phyloP scores from a whole-genome alignment of 352 stramenopile species.

The Elongisporangium anandrum region DNA sequence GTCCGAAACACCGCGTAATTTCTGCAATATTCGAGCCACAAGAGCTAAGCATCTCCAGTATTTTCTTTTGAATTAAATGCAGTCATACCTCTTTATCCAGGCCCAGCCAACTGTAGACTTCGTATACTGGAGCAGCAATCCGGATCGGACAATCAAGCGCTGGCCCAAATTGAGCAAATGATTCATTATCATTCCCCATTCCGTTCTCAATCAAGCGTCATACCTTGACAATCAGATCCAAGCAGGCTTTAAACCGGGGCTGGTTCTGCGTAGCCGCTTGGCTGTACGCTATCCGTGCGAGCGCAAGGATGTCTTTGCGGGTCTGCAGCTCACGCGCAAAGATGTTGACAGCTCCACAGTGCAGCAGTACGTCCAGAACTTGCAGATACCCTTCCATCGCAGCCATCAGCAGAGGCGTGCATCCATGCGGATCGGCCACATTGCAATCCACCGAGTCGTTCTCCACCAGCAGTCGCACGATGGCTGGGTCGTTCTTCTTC shows the following conservation, averaged over 20 bases:
- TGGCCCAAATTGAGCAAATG: not conserved
- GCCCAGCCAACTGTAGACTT: not conserved
- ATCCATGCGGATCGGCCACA: conserved; percentile 47
- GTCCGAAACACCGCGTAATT: not conserved
- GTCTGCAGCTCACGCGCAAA: not conserved
- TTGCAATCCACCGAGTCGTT: conserved; percentile 33
- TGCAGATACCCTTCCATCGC: not conserved
- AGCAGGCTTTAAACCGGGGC: not conserved
- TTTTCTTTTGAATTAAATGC: not conserved
- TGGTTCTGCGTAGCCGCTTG: not conserved
- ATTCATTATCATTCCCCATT: no score
- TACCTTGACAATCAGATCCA: not conserved
- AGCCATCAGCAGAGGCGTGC: conserved; percentile 38
- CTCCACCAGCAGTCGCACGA: not conserved
- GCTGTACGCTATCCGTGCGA: not conserved
- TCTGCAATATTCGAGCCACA: not conserved
- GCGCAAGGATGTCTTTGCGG: not conserved
- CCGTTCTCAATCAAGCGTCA: no score
- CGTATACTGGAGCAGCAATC: not conserved
- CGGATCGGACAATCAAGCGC: not conserved
- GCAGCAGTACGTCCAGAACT: not conserved
- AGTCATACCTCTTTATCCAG: not conserved
- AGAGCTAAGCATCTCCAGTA: not conserved
- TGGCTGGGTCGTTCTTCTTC: not conserved
- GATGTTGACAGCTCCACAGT: not conserved